A percentile compares a stretch with the other conserved stretches of the same genome.
phyloP scores from a whole-genome alignment of 805 yeast genomes.

The Ogataea glucozyma region DNA sequence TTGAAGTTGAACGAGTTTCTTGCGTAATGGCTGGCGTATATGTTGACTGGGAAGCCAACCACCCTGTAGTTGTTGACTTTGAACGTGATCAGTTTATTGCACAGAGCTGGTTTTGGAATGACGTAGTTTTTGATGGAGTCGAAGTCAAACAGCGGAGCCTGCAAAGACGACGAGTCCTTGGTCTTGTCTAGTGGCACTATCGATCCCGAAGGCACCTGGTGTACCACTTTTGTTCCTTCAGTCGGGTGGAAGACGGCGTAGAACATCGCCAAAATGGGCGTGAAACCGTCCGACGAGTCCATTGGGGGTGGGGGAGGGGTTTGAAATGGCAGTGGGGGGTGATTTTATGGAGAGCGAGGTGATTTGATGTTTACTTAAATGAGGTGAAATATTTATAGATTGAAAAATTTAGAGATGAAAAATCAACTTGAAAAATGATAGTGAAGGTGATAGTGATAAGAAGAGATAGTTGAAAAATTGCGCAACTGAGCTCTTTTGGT shows the following conservation, averaged over 20 bases:
- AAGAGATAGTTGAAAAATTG: neutral
- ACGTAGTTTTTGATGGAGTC: constrained; percentile 86
- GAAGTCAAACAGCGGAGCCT: constrained; percentile 63
- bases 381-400: no score
- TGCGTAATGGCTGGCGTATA: constrained; percentile 72
- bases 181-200: constrained; percentile 42
- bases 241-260: constrained; percentile 94
- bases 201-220: constrained; percentile 84
- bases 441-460: neutral
- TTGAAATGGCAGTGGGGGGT: no score
- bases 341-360: no score
- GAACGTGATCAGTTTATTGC: constrained; percentile 77
- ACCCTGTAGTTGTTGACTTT: constrained; percentile 70
- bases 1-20: constrained; percentile 93
- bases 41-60: constrained; percentile 86
- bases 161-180: constrained; percentile 38
- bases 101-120: constrained; percentile 90
- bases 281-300: constrained; percentile 57
- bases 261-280: constrained; percentile 85
- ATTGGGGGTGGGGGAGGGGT: constrained; percentile 13
- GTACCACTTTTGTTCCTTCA: constrained; percentile 88
- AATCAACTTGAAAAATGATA: neutral
- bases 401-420: no score
- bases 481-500: neutral
- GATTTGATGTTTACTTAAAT: no score